These are phyloP conservation scores for Venturia effusa DNA, from an alignment of 2,329 filamentous ascomycete genomes.

Conservation along the genomic window DNA sequence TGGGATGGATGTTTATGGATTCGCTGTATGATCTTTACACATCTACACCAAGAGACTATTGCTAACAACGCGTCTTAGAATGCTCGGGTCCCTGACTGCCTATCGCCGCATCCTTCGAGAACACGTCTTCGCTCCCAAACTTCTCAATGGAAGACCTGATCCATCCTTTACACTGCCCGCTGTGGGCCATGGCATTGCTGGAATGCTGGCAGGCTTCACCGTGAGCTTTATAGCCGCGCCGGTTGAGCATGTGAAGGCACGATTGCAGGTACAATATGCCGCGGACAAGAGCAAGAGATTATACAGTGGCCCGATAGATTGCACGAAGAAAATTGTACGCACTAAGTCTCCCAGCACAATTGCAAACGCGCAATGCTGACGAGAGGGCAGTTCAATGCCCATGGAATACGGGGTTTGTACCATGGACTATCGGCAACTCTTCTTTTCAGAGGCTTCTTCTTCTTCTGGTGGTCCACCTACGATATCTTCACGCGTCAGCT, in stretches of 20 bases:
- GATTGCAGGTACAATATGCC: conserved; percentile 88
- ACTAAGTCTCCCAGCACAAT: conserved; percentile 14
- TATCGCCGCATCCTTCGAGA: conserved; percentile 79
- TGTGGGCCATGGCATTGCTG: conserved; percentile 77
- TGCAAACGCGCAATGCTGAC: not conserved
- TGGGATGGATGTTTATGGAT: conserved; percentile 99
- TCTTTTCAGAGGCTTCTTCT: conserved; percentile 86
- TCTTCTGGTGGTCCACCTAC: conserved; percentile 97
- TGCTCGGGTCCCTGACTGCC: conserved; percentile 84
- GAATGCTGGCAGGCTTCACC: conserved; percentile 75
- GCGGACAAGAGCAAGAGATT: conserved; percentile 64
- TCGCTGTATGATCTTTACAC: conserved; percentile 38
- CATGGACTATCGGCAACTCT: conserved; percentile 78
- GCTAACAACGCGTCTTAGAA: conserved; percentile 28
- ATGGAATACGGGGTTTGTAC: conserved; percentile 74
- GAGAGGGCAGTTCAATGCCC: conserved; percentile 26
- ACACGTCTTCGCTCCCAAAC: conserved; percentile 51
- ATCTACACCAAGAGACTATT: not conserved
- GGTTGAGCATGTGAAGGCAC: conserved; percentile 89
- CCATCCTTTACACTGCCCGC: conserved; percentile 50
- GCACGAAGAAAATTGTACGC: conserved; percentile 53
- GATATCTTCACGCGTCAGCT: conserved; percentile 67
- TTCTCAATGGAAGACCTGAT: conserved; percentile 12
- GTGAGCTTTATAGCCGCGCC: conserved; percentile 90
- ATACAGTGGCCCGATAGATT: conserved; percentile 83